Percentiles rank a stretch among this genome's conserved stretches.
phyloP scores from a whole-genome alignment of 2,329 filamentous ascomycete species.

The Rutstroemia sp. region DNA sequence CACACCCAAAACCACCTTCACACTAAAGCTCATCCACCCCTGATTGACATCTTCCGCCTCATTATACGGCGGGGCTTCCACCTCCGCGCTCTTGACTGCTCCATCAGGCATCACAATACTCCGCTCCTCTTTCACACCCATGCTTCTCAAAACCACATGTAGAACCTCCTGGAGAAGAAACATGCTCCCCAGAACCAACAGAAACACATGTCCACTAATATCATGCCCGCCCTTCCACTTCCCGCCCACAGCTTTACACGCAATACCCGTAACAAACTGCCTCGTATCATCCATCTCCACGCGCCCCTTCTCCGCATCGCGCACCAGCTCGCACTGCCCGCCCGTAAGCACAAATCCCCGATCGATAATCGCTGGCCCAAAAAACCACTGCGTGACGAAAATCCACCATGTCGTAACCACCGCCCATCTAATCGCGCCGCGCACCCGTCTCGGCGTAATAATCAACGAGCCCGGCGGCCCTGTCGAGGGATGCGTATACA shows the following conservation, averaged over 20 bases:
- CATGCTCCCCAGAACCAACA: constrained; percentile 77
- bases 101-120: constrained; percentile 60
- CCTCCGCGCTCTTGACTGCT: constrained; percentile 50
- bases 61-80: constrained; percentile 33
- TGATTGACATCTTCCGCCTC: constrained; percentile 11
- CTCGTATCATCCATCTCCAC: constrained; percentile 38
- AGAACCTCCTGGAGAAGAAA: constrained; percentile 78
- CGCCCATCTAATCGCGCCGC: constrained; percentile 60
- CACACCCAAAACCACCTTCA: constrained; percentile 54
- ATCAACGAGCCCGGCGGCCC: constrained; percentile 34
- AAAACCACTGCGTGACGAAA: constrained; percentile 91
- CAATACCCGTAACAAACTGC: constrained; percentile 60
- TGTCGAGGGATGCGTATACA: constrained; percentile 57
- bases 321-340: constrained; percentile 65
- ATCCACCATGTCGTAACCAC: constrained; percentile 75
- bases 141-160: constrained; percentile 45
- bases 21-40: constrained; percentile 37
- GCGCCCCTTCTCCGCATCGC: constrained; percentile 40
- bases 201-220: constrained; percentile 90
- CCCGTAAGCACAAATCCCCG: constrained; percentile 83
- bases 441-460: constrained; percentile 39
- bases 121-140: constrained; percentile 49
- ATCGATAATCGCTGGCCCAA: constrained; percentile 85
- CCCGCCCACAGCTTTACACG: constrained; percentile 77
- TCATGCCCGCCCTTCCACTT: constrained; percentile 91